phyloP scores from a whole-genome alignment of 2,329 filamentous ascomycete genomes.

The Ophiocordyceps camponoti-floridani region DNA sequence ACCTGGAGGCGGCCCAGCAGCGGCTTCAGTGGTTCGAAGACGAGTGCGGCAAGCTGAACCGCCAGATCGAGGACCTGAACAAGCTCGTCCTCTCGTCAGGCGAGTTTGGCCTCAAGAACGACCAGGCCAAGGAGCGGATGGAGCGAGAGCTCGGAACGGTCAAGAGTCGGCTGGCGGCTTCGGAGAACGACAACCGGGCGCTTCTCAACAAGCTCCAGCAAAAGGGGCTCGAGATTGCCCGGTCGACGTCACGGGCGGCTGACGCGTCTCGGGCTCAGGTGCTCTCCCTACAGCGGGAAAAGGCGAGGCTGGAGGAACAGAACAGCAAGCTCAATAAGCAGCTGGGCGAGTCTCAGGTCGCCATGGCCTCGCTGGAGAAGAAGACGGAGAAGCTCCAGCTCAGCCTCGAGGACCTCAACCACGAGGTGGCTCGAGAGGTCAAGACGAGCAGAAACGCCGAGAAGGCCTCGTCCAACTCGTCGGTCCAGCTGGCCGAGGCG shows the following conservation, averaged over 20 bases:
- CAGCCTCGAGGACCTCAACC: constrained; percentile 77
- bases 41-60: constrained; percentile 59
- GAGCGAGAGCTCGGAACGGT: constrained; percentile 83
- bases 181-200: constrained; percentile 88
- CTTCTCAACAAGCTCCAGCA: constrained; percentile 96
- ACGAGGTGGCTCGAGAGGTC: constrained; percentile 78
- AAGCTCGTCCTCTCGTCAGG: constrained; percentile 79
- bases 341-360: constrained; percentile 68
- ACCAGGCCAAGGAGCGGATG: constrained; percentile 84
- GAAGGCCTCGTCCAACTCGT: constrained; percentile 64
- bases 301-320: constrained; percentile 65
- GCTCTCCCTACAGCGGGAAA: constrained; percentile 62
- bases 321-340: constrained; percentile 67
- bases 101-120: constrained; percentile 73
- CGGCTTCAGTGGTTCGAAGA: constrained; percentile 63
- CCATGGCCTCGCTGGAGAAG: constrained; percentile 73
- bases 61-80: constrained; percentile 70
- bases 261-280: constrained; percentile 70
- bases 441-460: constrained; percentile 82
- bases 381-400: constrained; percentile 84
- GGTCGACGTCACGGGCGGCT: constrained; percentile 69
- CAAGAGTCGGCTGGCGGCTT: constrained; percentile 75
- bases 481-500: constrained; percentile 69
- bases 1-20: constrained; percentile 63
- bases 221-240: constrained; percentile 88